Evolutionary conservation across 2,329 filamentous ascomycete species (phyloP), one percentile per base, ranked within the genome.

Genomic region (Trichophyton rubrum): DNA sequence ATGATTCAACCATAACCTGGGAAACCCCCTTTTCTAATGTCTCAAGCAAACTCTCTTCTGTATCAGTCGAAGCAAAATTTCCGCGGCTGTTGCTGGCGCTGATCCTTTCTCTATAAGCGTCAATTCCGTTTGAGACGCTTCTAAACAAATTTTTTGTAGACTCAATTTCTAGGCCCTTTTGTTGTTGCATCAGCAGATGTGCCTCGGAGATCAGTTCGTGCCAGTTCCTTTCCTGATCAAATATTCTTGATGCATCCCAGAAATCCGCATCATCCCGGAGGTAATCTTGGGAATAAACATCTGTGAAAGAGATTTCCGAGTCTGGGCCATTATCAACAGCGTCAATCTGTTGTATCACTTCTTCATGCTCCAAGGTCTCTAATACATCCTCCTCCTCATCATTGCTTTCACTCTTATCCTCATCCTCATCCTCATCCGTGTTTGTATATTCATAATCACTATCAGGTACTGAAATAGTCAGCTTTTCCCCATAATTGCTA

Each of bases 191-290:
- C 43, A 63, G 49, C 24, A 41, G 47, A n/a, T 33, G 41, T 3
- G 62, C 62, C 58, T 63, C 62, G 17, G 43, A 49, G n/a, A 60
- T 58, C 13, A 63, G 60, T 11, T 58, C 60, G 7, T 57, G 56
- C 62, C 62, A 63, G 30, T 63, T 63, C 15, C 49, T 17, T 40
- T 60, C 58, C 41, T 63, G 62, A 13, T 61, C 58, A 43, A 61
- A 61, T 1, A 56, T 38, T 7, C 33, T 53, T 33, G 56, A 60
- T n/a, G 57, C 62, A 17, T 61, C 58, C 8, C 33, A 15, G 43
- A 63, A 63, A 24, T 22, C 49, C 13, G 59, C 41, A 38, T 61
- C 53, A 43, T 61, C 53, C 15, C 43, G 30, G 3, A 63, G 13
- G n/a, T 35, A 53, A 33, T 56, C 38, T 27, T 55, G 38, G 15